These are phyloP conservation scores for Chionographis japonica DNA, from an alignment of 106 monocot genomes.

Conservation along the genomic window DNA sequence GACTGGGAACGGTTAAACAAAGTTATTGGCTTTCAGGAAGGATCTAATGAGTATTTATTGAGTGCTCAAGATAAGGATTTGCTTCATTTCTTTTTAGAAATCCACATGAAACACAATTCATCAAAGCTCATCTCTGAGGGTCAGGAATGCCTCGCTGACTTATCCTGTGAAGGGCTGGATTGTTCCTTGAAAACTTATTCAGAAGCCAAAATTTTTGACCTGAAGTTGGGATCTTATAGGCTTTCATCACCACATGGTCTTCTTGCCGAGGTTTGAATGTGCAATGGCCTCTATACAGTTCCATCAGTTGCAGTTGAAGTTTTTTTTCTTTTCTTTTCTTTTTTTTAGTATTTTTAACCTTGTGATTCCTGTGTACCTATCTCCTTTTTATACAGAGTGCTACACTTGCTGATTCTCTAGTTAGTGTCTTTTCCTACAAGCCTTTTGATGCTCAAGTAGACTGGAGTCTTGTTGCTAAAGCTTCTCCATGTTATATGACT, in stretches of 20 bases:
- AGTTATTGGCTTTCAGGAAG: slow-evolving; percentile 94
- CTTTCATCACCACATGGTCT: slow-evolving; percentile 84
- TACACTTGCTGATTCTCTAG: slow-evolving; percentile 65
- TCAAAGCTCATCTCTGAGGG: slow-evolving; percentile 56
- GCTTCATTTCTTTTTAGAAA: slow-evolving; percentile 70
- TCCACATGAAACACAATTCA: slow-evolving; percentile 95
- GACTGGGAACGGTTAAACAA: slow-evolving; percentile 86
- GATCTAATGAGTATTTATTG: slow-evolving; percentile 39
- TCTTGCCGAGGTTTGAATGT: slow-evolving; percentile 78
- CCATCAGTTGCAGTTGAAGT: background rate
- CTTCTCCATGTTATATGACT: slow-evolving; percentile 96
- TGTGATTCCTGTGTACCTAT: background rate
- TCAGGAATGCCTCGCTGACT: slow-evolving; percentile 68
- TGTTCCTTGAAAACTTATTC: slow-evolving; percentile 75
- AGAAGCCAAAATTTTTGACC: slow-evolving; percentile 73
- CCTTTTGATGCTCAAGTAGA: slow-evolving; percentile 81
- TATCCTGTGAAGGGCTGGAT: slow-evolving; percentile 80
- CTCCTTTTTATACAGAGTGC: slow-evolving; percentile 60
- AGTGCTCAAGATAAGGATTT: slow-evolving; percentile 39
- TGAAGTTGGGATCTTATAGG: slow-evolving; percentile 86
- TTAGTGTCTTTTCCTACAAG: slow-evolving; percentile 80
- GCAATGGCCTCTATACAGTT: background rate
- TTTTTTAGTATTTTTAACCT: slow-evolving; percentile 1
- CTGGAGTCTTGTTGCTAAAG: slow-evolving; percentile 94
- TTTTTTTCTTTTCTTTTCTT: background rate